A percentile compares a stretch with the other conserved stretches of the same genome.
phyloP scores from a whole-genome alignment of 768 basidiomycete genomes.

The Lentinula edodes region DNA sequence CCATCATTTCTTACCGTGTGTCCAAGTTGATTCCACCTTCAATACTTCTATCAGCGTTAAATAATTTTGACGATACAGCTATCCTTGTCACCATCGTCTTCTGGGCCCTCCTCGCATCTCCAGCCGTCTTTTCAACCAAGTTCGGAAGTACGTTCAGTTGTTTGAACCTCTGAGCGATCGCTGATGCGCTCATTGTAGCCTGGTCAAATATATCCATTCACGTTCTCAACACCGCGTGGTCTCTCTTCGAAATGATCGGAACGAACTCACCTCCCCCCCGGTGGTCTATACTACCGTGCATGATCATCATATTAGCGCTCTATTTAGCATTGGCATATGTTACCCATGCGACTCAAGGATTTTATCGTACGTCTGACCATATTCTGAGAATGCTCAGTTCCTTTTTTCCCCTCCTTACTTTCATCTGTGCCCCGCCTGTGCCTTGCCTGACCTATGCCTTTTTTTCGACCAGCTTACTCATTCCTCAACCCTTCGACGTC shows the following conservation, averaged over 20 bases:
- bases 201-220: slow-evolving; percentile 61
- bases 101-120: slow-evolving; percentile 48
- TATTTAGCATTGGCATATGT: slow-evolving; percentile 71
- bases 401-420: not conserved
- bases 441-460: not conserved
- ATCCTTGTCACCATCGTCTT: slow-evolving; percentile 59
- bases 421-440: not conserved
- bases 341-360: slow-evolving; percentile 51
- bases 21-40: slow-evolving; percentile 8
- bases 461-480: slow-evolving; percentile 36
- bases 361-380: slow-evolving; percentile 48
- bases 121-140: slow-evolving; percentile 32
- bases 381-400: not conserved
- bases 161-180: not conserved
- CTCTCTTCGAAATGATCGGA: slow-evolving; percentile 50
- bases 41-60: not conserved
- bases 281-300: slow-evolving; percentile 43
- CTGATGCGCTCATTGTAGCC: slow-evolving; percentile 24
- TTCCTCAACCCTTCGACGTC: slow-evolving; percentile 55
- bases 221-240: slow-evolving; percentile 51
- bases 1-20: slow-evolving; percentile 54
- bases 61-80: slow-evolving; percentile 30
- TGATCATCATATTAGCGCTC: slow-evolving; percentile 41
- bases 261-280: slow-evolving; percentile 48
- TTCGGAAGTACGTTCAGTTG: slow-evolving; percentile 30